phyloP scores from a whole-genome alignment of 2,329 filamentous ascomycete species.

The Pseudocercospora vitis region DNA sequence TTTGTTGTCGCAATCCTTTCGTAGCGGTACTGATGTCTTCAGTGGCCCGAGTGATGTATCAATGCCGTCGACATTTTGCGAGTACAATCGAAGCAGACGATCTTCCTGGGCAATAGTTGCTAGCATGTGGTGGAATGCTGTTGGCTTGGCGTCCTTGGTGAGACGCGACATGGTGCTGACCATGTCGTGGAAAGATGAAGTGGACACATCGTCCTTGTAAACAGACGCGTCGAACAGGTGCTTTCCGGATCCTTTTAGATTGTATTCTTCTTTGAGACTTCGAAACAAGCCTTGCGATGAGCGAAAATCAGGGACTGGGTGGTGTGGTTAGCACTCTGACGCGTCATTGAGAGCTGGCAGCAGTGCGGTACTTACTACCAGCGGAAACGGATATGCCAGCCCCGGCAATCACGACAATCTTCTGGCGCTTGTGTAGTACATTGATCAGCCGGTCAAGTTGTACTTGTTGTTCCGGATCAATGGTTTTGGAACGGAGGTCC shows the following conservation, averaged over 20 bases:
- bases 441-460: conserved; percentile 70
- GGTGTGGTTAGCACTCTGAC: conserved; percentile 27
- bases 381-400: conserved; percentile 96
- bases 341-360: conserved; percentile 20
- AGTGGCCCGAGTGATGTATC: conserved; percentile 81
- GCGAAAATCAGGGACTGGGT: conserved; percentile 85
- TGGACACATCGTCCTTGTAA: conserved; percentile 87
- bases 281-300: conserved; percentile 88
- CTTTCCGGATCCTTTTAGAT: conserved; percentile 89
- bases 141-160: conserved; percentile 75
- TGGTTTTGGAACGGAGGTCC: conserved; percentile 61
- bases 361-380: conserved; percentile 64
- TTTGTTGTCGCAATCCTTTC: conserved; percentile 67
- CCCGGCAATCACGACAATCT: conserved; percentile 94
- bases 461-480: conserved; percentile 57
- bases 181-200: conserved; percentile 92
- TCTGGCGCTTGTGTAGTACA: conserved; percentile 81
- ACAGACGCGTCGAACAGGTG: conserved; percentile 96
- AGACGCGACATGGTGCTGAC: conserved; percentile 81
- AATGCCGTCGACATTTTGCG: conserved; percentile 95
- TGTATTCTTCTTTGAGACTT: conserved; percentile 80
- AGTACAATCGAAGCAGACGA: conserved; percentile 85
- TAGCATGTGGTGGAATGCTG: conserved; percentile 88
- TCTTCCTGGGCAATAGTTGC: conserved; percentile 86
- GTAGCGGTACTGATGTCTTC: conserved; percentile 76